Conservation (phyloP, 257 asterid species). For the Coffea canephora region DNA sequence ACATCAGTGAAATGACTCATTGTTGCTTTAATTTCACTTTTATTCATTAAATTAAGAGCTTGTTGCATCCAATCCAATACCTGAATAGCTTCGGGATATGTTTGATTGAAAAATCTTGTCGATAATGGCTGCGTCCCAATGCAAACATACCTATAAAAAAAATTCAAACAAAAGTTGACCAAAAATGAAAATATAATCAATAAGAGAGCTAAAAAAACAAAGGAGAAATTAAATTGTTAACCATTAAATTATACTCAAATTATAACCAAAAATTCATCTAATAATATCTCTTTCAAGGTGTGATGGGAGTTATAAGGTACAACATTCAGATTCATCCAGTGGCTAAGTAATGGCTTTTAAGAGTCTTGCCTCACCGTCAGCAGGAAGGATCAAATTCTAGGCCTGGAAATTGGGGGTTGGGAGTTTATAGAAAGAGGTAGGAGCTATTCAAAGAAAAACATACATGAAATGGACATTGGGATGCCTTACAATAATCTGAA, state of each 20-base stretch:
- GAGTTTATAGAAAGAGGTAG: too few species aligned
- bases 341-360: too few species aligned
- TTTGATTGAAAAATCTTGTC: not conserved
- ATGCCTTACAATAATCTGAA: not conserved
- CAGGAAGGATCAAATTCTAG: too few species aligned
- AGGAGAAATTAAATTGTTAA: too few species aligned
- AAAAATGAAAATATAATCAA: not conserved
- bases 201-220: not conserved
- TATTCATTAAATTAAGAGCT: not conserved
- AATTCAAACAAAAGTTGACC: not conserved
- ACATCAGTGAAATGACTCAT: not conserved
- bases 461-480: not conserved
- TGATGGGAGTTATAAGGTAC: too few species aligned
- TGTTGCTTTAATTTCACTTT: not conserved
- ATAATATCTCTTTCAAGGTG: too few species aligned
- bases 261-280: too few species aligned
- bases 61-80: not conserved
- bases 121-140: not conserved
- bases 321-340: too few species aligned
- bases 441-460: too few species aligned
- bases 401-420: too few species aligned
- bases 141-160: constrained; percentile 4
- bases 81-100: not conserved
- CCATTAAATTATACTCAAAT: too few species aligned
- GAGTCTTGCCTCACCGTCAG: too few species aligned